These are phyloP conservation scores for Fraxinus ornus DNA, from an alignment of 305 asterid species.

Conservation along the genomic window DNA sequence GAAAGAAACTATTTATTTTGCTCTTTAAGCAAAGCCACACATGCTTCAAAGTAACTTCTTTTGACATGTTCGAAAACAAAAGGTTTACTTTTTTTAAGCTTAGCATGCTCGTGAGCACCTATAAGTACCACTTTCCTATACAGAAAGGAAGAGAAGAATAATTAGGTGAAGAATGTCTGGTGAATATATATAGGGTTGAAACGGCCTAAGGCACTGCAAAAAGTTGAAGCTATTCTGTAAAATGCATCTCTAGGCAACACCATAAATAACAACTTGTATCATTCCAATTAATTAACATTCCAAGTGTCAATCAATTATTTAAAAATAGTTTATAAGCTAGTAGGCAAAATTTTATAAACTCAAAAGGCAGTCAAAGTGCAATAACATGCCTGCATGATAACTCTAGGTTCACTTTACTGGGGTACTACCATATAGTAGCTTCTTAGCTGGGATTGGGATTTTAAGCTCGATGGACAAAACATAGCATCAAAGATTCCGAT, in stretches of 20 bases:
- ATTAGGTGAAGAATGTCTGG: neutral
- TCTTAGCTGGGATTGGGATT: neutral
- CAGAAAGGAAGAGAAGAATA: neutral
- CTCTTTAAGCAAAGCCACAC: neutral
- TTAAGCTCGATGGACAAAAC: neutral
- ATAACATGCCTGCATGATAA: conserved; percentile 23
- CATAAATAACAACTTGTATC: conserved; percentile 11
- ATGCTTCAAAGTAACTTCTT: too few relatives aligned
- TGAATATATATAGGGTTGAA: neutral
- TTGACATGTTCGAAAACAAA: neutral
- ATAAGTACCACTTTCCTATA: neutral
- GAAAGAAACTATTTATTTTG: neutral
- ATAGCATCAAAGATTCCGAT: neutral
- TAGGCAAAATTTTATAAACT: neutral
- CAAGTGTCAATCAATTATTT: neutral
- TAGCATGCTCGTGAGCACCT: neutral
- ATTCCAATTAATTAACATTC: neutral
- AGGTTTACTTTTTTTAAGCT: neutral
- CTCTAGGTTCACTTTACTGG: conserved; percentile 16
- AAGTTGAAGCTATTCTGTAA: conserved; percentile 18
- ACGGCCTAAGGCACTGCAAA: neutral
- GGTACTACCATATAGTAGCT: neutral
- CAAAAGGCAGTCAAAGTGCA: conserved; percentile 7
- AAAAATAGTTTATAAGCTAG: neutral
- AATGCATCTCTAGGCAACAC: conserved; percentile 27